Evolutionary conservation across 2,329 filamentous ascomycete genomes (phyloP), one percentile per base, ranked within the genome.

Genomic region (Aspergillus sp.): DNA sequence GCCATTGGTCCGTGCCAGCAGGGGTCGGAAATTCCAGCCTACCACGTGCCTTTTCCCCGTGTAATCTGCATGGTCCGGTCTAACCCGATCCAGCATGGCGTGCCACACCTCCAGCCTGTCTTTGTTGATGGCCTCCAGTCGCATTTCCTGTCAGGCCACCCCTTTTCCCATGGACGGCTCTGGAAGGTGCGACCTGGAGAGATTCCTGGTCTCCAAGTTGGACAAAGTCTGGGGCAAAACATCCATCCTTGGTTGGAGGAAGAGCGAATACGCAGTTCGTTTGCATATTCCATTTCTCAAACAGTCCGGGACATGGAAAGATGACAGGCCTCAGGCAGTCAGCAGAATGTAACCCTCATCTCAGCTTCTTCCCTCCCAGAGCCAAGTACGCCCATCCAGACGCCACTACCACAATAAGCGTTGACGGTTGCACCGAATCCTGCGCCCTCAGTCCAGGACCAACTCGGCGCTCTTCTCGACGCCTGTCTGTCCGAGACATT

Each of bases 1-100:
- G 14, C 36, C 3, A 56, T 61, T 58, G 59, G 56, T 16, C 29
- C 14, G 3, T 7, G 20, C 6, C 10, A 42, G 52, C 59, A 31
- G 36, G 59, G 54, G 56, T n/a, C 59, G 59, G 59, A 59, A 51
- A 61, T 36, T 51, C 42, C 42, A 56, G 46, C 59, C 59, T 61
- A 61, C 56, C 59, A 59, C 59, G 59, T 61, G 59, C 49, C 9
- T 11, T 22, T 24, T 24, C 45, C 45, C 45, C 45, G 16, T 47
- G 45, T 29, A 29, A 10, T 29, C 26, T 29, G 26, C 26, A 29
- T 29, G 26, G 26, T 29, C 26, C 26, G 7, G 26, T 29, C 32
- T 36, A 36, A 14, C 32, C 32, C 11, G 11, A 12, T 36, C 32
- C 32, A 36, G 32, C 32, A 11, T 36, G 32, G 20, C 10, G 20